Evolutionary conservation across 2,329 filamentous ascomycete genomes (phyloP), one percentile per base, ranked within the genome.

Genomic region (Amylocarpus encephaloides): DNA sequence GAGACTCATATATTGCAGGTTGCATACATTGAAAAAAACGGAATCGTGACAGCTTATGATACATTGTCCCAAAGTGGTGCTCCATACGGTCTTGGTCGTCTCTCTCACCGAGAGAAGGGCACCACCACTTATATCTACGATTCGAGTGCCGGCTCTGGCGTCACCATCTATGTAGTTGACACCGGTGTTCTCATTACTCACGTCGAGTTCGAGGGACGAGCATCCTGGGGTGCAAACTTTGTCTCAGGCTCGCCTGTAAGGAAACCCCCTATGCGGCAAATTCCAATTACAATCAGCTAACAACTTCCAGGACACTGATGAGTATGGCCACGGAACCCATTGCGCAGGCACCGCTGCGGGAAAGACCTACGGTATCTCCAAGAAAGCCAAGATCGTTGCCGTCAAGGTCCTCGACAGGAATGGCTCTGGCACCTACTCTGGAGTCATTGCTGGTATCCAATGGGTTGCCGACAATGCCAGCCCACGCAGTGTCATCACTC

Each of bases 401-500:
- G 68, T 72, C 56, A 72, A 71, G 54, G 69, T 70, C 38, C 60
- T 69, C 10, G 60, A 63, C 36, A 52, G 50, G 5, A 19, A 38
- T 15, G 67, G 67, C 46, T 59, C 57, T 12, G 70, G 69, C 18
- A 52, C 61, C 36, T 67, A 50, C 41, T 62, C 67, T n/a, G 63
- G 60, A 29, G 64, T 70, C 36, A 68, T 71, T 36, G 62, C 61
- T 10, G 68, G 68, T 33, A 65, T 70, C 55, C 59, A 70, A 47
- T 70, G 62, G 51, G 65, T 70, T 33, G 62, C 62, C 18, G 54
- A 56, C 12, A 61, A 68, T n/a, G 36, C 48, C 11, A 15, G 48
- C 3, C 40, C 45, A 19, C 69, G 68, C n/a, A 65, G 75, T 13
- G 76, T 80, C 15, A 70, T 79, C 51, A 77, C 71, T 67, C 74